Percentiles rank a stretch among this genome's conserved stretches.
phyloP scores from a whole-genome alignment of 768 basidiomycete species.

The Agaricus subrufescens region DNA sequence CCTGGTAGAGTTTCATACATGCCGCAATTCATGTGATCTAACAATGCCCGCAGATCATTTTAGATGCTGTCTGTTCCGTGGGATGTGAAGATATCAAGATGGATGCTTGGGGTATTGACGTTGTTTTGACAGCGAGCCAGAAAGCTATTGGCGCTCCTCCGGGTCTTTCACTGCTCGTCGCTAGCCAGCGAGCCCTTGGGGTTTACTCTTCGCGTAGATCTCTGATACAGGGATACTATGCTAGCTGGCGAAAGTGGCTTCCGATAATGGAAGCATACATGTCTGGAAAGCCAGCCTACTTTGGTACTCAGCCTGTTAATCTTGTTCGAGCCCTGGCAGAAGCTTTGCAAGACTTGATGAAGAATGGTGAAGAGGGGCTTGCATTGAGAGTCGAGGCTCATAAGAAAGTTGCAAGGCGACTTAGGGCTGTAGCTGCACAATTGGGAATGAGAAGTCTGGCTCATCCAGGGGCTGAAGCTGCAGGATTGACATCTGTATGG shows the following conservation, averaged over 20 bases:
- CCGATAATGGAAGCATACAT: constrained; percentile 88
- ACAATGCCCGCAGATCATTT: constrained; percentile 42
- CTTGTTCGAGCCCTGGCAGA: constrained; percentile 80
- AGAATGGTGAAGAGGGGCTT: constrained; percentile 50
- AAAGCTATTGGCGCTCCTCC: constrained; percentile 88
- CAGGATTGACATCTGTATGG: constrained; percentile 88
- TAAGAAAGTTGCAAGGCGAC: constrained; percentile 51
- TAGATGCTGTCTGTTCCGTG: constrained; percentile 91
- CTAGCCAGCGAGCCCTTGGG: constrained; percentile 62
- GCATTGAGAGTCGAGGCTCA: constrained; percentile 70
- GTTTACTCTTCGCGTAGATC: constrained; percentile 22
- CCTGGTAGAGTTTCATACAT: constrained; percentile 31
- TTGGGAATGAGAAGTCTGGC: constrained; percentile 71
- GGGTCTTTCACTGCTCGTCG: constrained; percentile 77
- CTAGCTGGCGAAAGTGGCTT: constrained; percentile 83
- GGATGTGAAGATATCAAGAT: constrained; percentile 86
- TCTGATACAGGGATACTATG: constrained; percentile 52
- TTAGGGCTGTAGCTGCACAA: constrained; percentile 57
- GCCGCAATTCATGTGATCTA: not conserved
- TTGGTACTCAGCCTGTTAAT: constrained; percentile 86
- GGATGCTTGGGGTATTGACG: constrained; percentile 86
- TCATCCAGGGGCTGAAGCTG: constrained; percentile 45
- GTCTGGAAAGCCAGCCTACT: constrained; percentile 69
- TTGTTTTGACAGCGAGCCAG: constrained; percentile 75
- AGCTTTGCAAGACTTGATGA: constrained; percentile 67